Conservation (phyloP, 2,329 filamentous ascomycete species). For the Colletotrichum sp. region DNA sequence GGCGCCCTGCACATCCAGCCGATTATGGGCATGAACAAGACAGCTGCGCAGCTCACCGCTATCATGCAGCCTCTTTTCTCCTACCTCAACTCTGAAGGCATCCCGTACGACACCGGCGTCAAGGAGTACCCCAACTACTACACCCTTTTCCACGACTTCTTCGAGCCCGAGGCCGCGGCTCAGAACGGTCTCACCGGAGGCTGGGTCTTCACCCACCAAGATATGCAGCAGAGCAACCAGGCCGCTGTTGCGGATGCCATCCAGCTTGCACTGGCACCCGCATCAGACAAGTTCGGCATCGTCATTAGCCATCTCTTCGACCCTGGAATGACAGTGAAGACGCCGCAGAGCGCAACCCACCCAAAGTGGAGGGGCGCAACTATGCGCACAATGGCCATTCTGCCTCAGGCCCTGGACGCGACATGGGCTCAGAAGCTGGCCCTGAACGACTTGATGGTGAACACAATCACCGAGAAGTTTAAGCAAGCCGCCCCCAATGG, state of each 20-base stretch:
- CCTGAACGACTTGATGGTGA: slow-evolving; percentile 20
- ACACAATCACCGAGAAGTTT: slow-evolving; percentile 19
- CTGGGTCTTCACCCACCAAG: slow-evolving; percentile 21
- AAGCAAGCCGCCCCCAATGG: slow-evolving; percentile 15
- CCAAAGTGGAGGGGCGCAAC: slow-evolving; percentile 16
- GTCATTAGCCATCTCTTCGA: slow-evolving; percentile 19
- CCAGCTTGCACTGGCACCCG: background rate
- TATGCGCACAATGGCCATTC: slow-evolving; percentile 17
- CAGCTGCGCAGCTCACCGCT: background rate
- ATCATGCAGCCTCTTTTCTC: slow-evolving; percentile 13
- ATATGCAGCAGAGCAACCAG: slow-evolving; percentile 12
- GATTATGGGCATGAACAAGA: slow-evolving; percentile 24
- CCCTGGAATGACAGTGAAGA: background rate
- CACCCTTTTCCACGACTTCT: slow-evolving; percentile 17
- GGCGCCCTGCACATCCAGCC: slow-evolving; percentile 22
- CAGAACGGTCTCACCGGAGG: slow-evolving; percentile 23
- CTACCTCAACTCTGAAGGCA: background rate
- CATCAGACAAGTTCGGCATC: background rate
- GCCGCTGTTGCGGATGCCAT: slow-evolving; percentile 7
- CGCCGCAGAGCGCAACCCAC: slow-evolving; percentile 16
- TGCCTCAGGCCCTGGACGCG: slow-evolving; percentile 13
- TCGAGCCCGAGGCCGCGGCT: slow-evolving; percentile 17
- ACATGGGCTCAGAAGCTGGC: slow-evolving; percentile 16
- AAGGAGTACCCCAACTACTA: slow-evolving; percentile 17
- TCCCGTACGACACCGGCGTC: slow-evolving; percentile 9